Evolutionary conservation across 352 stramenopile species (phyloP).

Genomic region (Phytophthora melonis): DNA sequence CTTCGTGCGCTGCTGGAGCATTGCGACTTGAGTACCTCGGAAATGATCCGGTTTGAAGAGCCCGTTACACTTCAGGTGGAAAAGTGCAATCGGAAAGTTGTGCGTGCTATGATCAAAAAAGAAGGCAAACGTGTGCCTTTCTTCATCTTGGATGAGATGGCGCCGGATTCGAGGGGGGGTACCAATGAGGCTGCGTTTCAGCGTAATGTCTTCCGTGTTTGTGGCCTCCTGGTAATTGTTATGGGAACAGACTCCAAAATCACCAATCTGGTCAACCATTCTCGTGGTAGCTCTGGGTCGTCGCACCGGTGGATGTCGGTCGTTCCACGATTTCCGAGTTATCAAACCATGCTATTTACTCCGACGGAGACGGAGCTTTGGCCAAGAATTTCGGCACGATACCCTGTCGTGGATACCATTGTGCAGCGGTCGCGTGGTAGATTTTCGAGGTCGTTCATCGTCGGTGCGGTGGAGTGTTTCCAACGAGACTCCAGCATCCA

Average conservation of each 20-base stretch:
- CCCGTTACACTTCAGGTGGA: neutral
- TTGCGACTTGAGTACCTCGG: neutral
- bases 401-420: conserved; percentile 8
- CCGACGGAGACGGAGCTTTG: neutral
- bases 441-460: conserved; percentile 7
- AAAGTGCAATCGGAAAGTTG: neutral
- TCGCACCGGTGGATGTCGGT: neutral
- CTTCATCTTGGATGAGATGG: neutral
- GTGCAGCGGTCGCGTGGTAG: neutral
- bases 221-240: neutral
- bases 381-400: neutral
- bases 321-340: neutral
- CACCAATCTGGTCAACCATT: neutral
- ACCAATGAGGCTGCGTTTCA: neutral
- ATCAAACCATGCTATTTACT: neutral
- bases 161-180: neutral
- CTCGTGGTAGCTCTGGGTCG: neutral
- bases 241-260: conserved; percentile 1
- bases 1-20: neutral
- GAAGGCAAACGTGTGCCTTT: neutral
- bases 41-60: neutral
- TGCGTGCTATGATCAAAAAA: neutral
- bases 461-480: neutral
- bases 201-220: neutral
- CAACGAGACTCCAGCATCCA: neutral